phyloP scores from a whole-genome alignment of 2,329 filamentous ascomycete genomes.

The Colletotrichum sp. region DNA sequence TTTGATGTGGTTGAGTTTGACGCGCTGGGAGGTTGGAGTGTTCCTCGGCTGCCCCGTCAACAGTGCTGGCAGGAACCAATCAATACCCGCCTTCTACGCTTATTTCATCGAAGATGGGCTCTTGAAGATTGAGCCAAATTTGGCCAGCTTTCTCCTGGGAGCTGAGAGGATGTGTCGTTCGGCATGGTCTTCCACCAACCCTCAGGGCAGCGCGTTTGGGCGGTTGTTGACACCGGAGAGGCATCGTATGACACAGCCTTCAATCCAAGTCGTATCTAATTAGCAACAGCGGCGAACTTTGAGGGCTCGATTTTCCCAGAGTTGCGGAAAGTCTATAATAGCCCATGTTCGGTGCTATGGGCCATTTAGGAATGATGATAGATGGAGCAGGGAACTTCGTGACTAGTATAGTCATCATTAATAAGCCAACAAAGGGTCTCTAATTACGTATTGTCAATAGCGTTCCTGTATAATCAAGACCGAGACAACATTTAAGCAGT shows the following conservation, averaged over 20 bases:
- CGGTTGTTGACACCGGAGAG: fast-evolving
- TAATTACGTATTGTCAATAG: too few species aligned
- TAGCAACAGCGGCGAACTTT: fast-evolving
- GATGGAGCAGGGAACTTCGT: neutral
- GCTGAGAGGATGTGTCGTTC: fast-evolving
- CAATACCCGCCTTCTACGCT: fast-evolving
- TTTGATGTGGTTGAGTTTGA: neutral
- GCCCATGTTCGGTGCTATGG: neutral
- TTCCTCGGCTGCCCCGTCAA: neutral
- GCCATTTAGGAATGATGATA: fast-evolving
- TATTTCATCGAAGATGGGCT: fast-evolving
- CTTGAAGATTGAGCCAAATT: fast-evolving
- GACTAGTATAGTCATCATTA: too few species aligned
- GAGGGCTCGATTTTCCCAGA: neutral
- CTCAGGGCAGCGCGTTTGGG: fast-evolving
- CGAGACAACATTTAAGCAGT: fast-evolving
- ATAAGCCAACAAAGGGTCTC: too few species aligned
- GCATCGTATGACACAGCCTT: fast-evolving
- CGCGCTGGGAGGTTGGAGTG: neutral
- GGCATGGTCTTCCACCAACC: fast-evolving
- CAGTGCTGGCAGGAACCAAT: fast-evolving
- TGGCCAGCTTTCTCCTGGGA: fast-evolving
- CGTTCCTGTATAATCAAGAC: neutral
- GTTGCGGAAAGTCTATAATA: neutral
- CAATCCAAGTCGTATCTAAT: neutral